phyloP scores from a whole-genome alignment of 331 rosid species.

The Pyracantha coccinea region DNA sequence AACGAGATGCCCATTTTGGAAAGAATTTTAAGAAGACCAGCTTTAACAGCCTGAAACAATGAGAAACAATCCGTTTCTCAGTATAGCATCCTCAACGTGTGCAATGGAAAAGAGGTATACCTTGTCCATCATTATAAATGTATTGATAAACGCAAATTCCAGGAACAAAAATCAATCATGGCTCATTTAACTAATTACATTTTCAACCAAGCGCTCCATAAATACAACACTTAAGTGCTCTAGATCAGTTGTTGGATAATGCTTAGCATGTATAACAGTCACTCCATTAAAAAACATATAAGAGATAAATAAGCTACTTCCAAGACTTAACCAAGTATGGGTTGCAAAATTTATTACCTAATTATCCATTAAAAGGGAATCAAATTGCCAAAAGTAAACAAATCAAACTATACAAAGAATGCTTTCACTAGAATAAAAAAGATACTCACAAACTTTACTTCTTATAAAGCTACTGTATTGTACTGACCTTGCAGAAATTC shows the following conservation, averaged over 20 bases:
- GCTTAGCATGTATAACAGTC: neutral
- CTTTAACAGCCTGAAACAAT: constrained; percentile 72
- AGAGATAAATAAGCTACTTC: neutral
- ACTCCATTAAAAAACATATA: neutral
- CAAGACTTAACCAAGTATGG: neutral
- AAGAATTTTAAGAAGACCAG: constrained; percentile 98
- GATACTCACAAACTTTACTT: neutral
- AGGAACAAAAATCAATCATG: neutral
- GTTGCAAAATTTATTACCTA: neutral
- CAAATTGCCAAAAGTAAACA: neutral
- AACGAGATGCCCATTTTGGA: constrained; percentile 99
- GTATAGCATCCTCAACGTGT: neutral
- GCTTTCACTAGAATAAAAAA: neutral
- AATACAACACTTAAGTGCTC: neutral
- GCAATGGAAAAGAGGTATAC: neutral
- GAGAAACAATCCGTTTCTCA: constrained; percentile 1
- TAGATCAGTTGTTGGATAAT: neutral
- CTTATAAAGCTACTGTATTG: constrained; percentile 1
- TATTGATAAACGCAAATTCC: neutral
- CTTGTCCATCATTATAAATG: neutral
- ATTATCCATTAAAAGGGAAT: neutral
- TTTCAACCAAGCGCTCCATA: neutral
- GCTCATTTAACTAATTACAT: neutral
- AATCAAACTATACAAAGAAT: neutral
- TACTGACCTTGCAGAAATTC: constrained; percentile 81